Percentiles rank a stretch among this genome's conserved stretches.
Evolutionary conservation across 2,329 filamentous ascomycete species (phyloP).

Genomic region (Pseudogymnoascus sp.): DNA sequence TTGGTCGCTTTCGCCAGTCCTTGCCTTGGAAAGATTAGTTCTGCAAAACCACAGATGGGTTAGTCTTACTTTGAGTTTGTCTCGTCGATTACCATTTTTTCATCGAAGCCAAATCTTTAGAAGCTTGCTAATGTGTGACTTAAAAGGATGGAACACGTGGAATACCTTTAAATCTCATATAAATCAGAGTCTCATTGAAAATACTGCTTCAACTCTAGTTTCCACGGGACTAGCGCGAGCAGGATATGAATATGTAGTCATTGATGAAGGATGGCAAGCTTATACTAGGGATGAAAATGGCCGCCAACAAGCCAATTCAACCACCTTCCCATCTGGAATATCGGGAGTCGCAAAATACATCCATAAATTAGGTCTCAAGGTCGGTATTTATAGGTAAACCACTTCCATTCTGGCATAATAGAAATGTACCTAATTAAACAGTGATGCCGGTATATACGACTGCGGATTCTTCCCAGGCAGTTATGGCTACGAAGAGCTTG

Average conservation of each 20-base stretch:
- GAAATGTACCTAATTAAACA: slow-evolving; percentile 13
- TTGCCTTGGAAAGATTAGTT: background rate
- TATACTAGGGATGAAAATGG: slow-evolving; percentile 18
- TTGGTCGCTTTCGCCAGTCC: background rate
- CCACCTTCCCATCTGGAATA: background rate
- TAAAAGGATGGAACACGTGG: slow-evolving; percentile 20
- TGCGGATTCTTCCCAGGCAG: background rate
- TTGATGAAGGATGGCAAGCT: slow-evolving; percentile 23
- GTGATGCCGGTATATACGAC: slow-evolving; percentile 1
- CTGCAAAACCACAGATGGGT: slow-evolving; percentile 16
- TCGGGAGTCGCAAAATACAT: background rate
- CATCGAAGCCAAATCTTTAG: slow-evolving; percentile 5
- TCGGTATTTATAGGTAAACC: slow-evolving; percentile 10
- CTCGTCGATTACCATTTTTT: background rate
- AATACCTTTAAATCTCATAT: background rate
- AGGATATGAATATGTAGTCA: slow-evolving; percentile 17
- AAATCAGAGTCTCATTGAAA: slow-evolving; percentile 18
- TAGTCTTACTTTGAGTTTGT: slow-evolving; percentile 10
- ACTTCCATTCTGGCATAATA: slow-evolving; percentile 17
- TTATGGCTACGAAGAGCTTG: background rate
- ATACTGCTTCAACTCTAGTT: slow-evolving; percentile 15
- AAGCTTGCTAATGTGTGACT: slow-evolving; percentile 15
- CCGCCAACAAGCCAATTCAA: slow-evolving; percentile 16
- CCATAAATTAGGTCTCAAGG: background rate
- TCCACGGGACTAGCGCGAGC: slow-evolving; percentile 14